A percentile compares a stretch with the other conserved stretches of the same genome.
Conservation (phyloP, 441 rosid genomes). For the Populus hybrid region DNA sequence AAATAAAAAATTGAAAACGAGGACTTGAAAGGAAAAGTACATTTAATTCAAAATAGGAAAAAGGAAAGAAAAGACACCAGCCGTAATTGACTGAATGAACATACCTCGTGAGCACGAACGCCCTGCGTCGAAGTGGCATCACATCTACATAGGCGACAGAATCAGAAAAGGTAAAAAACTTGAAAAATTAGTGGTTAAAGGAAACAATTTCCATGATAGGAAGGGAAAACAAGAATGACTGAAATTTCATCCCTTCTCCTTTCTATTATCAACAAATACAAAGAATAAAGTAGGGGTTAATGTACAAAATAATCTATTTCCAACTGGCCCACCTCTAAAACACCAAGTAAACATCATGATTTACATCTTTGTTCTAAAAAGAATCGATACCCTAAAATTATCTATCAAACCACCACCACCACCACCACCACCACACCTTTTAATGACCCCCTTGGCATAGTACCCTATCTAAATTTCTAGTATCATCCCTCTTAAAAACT, state of each 20-base stretch:
- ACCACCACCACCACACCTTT: neutral
- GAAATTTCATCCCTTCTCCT: conserved; percentile 16
- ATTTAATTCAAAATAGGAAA: neutral
- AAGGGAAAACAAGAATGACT: neutral
- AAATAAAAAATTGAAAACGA: neutral
- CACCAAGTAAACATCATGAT: conserved; percentile 29
- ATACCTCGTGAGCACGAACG: neutral
- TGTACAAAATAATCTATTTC: conserved; percentile 32
- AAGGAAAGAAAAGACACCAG: neutral
- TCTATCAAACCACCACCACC: conserved; percentile 4
- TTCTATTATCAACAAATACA: conserved; percentile 47
- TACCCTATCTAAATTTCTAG: conserved; percentile 5
- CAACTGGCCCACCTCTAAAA: conserved; percentile 22
- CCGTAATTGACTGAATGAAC: neutral
- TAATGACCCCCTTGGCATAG: neutral
- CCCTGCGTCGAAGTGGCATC: neutral
- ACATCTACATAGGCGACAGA: neutral
- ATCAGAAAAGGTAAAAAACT: neutral
- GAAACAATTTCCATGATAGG: neutral
- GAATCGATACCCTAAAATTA: conserved; percentile 27
- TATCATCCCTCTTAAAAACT: neutral
- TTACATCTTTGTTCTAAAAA: conserved; percentile 43
- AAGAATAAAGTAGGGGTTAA: conserved; percentile 40
- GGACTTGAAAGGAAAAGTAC: neutral
- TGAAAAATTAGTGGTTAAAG: neutral